A percentile compares a stretch with the other conserved stretches of the same genome.
Evolutionary conservation across 352 stramenopile genomes (phyloP).

Genomic region (Aphanomyces astaci): DNA sequence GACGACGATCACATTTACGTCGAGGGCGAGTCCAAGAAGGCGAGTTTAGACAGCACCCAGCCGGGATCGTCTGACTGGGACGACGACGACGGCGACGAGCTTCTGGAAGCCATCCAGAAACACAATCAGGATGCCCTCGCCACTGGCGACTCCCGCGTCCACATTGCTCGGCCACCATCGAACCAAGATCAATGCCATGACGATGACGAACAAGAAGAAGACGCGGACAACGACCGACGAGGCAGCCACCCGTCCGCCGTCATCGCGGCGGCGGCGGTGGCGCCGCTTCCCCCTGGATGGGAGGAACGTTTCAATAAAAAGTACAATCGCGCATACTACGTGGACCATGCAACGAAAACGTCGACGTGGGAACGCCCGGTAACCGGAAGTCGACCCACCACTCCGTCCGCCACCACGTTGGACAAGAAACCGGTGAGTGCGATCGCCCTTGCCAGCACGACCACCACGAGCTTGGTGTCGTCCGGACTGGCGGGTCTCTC

Average conservation of each 20-base stretch:
- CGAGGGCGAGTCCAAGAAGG: not conserved
- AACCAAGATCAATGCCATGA: constrained; percentile 19
- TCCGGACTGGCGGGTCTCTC: not conserved
- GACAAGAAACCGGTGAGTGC: not conserved
- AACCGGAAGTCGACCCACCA: too few relatives aligned
- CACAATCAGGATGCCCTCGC: not conserved
- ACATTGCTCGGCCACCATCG: not conserved
- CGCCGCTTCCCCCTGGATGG: constrained; percentile 18
- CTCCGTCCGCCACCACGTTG: not conserved
- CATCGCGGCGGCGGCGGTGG: not conserved
- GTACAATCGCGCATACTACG: constrained; percentile 23
- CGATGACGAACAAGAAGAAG: not conserved
- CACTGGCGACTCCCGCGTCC: not conserved
- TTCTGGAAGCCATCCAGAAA: constrained; percentile 20
- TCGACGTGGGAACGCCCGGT: constrained; percentile 25
- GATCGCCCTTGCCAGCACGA: not conserved
- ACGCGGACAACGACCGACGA: not conserved
- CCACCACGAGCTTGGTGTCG: not conserved
- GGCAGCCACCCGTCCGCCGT: too few relatives aligned
- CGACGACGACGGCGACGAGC: not conserved
- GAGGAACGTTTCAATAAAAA: constrained; percentile 25
- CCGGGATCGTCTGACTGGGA: not conserved
- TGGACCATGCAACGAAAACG: constrained; percentile 25
- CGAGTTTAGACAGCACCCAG: not conserved
- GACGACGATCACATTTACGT: not conserved